Conservation (phyloP, 441 rosid genomes). For the Erodium moschatum region DNA sequence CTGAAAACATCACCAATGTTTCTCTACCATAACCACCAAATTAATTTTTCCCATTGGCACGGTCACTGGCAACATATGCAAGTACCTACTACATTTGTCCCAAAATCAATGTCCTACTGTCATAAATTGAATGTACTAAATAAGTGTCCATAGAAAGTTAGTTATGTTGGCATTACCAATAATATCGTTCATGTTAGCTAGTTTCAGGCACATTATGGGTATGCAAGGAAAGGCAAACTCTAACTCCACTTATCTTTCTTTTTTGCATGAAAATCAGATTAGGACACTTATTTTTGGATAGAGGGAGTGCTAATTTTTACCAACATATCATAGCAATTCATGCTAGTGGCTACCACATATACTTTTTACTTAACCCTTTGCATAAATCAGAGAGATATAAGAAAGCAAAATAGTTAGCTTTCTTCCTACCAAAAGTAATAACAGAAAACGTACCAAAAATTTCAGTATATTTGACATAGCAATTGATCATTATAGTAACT, state of each 20-base stretch:
- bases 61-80: neutral
- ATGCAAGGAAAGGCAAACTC: neutral
- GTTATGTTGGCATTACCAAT: neutral
- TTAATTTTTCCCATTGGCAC: neutral
- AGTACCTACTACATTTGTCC: neutral
- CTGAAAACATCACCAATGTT: neutral
- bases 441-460: too few relatives aligned
- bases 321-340: neutral
- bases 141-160: neutral
- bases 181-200: neutral
- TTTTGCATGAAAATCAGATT: neutral
- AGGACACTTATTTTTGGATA: neutral
- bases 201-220: neutral
- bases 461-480: neutral
- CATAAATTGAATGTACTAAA: too few relatives aligned
- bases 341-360: neutral
- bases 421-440: too few relatives aligned
- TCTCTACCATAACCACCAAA: neutral
- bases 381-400: too few relatives aligned
- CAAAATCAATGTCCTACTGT: too few relatives aligned
- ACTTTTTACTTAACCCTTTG: too few relatives aligned
- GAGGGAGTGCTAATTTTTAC: neutral
- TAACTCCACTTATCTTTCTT: neutral
- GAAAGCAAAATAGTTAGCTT: too few relatives aligned
- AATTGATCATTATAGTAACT: neutral